Conservation (phyloP, 768 basidiomycete genomes). For the Lactifluus echinatus region DNA sequence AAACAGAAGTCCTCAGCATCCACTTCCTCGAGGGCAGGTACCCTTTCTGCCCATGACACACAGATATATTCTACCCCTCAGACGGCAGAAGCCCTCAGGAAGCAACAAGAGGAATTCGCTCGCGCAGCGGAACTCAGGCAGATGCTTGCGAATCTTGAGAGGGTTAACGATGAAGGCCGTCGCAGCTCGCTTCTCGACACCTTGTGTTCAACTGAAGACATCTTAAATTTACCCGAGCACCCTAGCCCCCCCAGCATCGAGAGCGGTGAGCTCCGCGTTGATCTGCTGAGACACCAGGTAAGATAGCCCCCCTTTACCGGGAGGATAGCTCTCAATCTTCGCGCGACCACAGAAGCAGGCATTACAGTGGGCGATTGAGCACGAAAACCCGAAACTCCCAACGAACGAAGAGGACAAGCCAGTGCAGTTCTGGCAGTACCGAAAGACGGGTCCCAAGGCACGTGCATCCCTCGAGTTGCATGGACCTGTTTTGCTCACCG, state of each 20-base stretch:
- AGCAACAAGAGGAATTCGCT: slow-evolving; percentile 43
- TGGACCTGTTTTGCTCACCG: not conserved
- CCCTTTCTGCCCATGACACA: too few relatives aligned
- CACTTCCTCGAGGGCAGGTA: not conserved
- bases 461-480: slow-evolving; percentile 10
- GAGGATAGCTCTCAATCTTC: not conserved
- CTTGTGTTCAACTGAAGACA: slow-evolving; percentile 58
- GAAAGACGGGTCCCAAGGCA: slow-evolving; percentile 48
- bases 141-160: slow-evolving; percentile 60
- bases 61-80: not conserved
- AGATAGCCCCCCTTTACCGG: not conserved
- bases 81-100: slow-evolving; percentile 31
- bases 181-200: slow-evolving; percentile 64
- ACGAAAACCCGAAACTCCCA: slow-evolving; percentile 72
- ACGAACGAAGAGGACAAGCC: slow-evolving; percentile 56
- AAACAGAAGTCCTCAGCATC: slow-evolving; percentile 44
- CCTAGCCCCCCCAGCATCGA: slow-evolving; percentile 62
- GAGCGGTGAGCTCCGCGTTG: slow-evolving; percentile 57
- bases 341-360: slow-evolving; percentile 55
- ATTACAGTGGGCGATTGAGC: slow-evolving; percentile 75
- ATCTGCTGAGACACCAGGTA: slow-evolving; percentile 81
- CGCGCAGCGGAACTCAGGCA: slow-evolving; percentile 62
- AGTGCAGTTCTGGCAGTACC: slow-evolving; percentile 85
- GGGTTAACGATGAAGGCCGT: slow-evolving; percentile 68
- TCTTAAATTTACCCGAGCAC: slow-evolving; percentile 61